A percentile compares a stretch with the other conserved stretches of the same genome.
phyloP scores from a whole-genome alignment of 2,329 filamentous ascomycete species.

The Colletotrichum liriopes region DNA sequence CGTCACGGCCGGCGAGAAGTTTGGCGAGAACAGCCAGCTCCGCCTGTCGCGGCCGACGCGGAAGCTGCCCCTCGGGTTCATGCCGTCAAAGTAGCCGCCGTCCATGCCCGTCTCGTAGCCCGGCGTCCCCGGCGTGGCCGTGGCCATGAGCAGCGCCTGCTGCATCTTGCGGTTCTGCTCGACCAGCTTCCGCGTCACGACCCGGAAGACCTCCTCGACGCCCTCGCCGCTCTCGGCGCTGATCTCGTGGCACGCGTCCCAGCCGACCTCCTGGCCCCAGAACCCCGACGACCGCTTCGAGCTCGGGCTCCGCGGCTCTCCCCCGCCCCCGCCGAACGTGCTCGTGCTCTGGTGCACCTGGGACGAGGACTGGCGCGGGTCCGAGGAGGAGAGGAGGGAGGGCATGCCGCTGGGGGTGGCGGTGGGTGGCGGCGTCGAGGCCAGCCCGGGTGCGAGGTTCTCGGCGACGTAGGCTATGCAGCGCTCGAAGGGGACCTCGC shows the following conservation, averaged over 20 bases:
- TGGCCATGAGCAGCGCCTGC: constrained; percentile 71
- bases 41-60: constrained; percentile 71
- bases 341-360: constrained; percentile 37
- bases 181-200: constrained; percentile 74
- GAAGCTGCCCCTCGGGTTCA: constrained; percentile 67
- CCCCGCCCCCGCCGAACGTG: constrained; percentile 55
- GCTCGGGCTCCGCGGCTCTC: constrained; percentile 72
- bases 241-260: constrained; percentile 98
- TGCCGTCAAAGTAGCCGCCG: constrained; percentile 67
- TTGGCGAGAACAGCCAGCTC: constrained; percentile 72
- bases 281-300: constrained; percentile 81
- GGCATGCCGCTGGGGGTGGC: constrained; percentile 60
- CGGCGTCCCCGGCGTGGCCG: constrained; percentile 65
- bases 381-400: constrained; percentile 46
- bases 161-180: constrained; percentile 77
- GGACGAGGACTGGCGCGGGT: constrained; percentile 41
- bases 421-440: constrained; percentile 78
- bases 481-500: constrained; percentile 92
- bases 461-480: constrained; percentile 97
- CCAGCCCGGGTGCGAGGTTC: constrained; percentile 82
- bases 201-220: constrained; percentile 94
- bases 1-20: constrained; percentile 67
- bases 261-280: constrained; percentile 94
- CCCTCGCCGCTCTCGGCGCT: constrained; percentile 94
- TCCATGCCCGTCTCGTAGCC: constrained; percentile 62